These are phyloP conservation scores for Kazachstania sp. DNA, from an alignment of 1,139 yeast species.

Conservation along the genomic window DNA sequence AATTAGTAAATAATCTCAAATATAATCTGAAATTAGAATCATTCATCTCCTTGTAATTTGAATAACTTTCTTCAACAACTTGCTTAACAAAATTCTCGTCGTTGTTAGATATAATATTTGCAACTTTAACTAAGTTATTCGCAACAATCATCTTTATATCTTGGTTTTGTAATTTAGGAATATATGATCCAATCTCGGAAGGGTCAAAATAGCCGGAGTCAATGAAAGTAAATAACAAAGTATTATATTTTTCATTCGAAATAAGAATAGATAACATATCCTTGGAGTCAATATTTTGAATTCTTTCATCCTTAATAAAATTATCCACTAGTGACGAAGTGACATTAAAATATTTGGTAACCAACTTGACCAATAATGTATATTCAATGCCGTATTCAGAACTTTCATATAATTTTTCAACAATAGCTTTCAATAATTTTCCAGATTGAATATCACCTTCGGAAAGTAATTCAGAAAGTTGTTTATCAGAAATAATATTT, in stretches of 20 bases:
- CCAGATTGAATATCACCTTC: neutral
- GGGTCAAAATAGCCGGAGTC: constrained; percentile 4
- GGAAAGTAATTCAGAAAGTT: neutral
- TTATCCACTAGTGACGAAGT: neutral
- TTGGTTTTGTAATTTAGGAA: neutral
- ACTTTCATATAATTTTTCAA: neutral
- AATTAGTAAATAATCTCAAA: constrained; percentile 7
- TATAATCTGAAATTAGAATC: constrained; percentile 5
- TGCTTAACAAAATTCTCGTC: constrained; percentile 1
- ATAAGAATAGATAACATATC: constrained; percentile 1
- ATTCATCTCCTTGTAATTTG: constrained; percentile 1
- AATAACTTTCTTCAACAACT: neutral
- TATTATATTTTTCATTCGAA: neutral
- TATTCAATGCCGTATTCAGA: neutral
- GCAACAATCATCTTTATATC: constrained; percentile 2
- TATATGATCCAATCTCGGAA: constrained; percentile 2
- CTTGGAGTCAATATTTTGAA: neutral
- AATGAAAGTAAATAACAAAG: constrained; percentile 6
- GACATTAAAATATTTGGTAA: neutral
- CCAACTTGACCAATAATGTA: neutral
- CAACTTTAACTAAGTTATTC: neutral
- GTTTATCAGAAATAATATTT: neutral
- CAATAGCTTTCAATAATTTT: neutral
- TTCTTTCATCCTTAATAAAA: constrained; percentile 2
- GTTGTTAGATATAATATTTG: neutral